Evolutionary conservation across 148 eudicot genomes (phyloP).

Genomic region (Drosera capensis): DNA sequence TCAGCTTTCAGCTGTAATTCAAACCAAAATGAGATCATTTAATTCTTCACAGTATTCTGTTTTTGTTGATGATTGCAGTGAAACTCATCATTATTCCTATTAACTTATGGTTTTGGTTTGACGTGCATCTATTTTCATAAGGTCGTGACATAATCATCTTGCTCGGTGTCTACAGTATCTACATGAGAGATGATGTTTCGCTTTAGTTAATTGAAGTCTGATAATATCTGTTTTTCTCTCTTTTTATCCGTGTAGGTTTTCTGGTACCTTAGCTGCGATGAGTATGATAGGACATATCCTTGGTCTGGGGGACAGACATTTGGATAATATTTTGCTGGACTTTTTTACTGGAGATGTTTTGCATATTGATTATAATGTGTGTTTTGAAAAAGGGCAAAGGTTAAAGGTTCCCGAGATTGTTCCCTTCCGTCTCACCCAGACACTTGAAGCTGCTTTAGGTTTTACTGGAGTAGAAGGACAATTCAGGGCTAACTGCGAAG

Average conservation of each 20-base stretch:
- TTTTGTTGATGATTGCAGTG: too few relatives aligned
- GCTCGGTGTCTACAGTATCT: too few relatives aligned
- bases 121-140: too few relatives aligned
- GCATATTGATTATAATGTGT: constrained; percentile 96
- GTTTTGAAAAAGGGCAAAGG: constrained; percentile 95
- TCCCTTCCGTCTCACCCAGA: constrained; percentile 95
- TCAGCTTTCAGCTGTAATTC: too few relatives aligned
- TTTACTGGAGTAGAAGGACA: constrained; percentile 81
- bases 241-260: constrained; percentile 45
- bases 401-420: constrained; percentile 95
- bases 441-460: constrained; percentile 89
- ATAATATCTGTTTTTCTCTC: background rate
- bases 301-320: constrained; percentile 94
- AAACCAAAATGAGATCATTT: too few relatives aligned
- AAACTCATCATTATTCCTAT: too few relatives aligned
- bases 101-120: too few relatives aligned
- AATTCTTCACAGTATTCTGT: too few relatives aligned
- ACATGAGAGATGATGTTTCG: too few relatives aligned
- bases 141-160: too few relatives aligned
- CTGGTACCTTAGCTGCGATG: constrained; percentile 93
- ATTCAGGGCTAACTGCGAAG: constrained; percentile 93
- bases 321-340: constrained; percentile 90
- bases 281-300: constrained; percentile 95
- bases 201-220: too few relatives aligned
- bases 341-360: constrained; percentile 78